A percentile compares a stretch with the other conserved stretches of the same genome.
Evolutionary conservation across 805 yeast genomes (phyloP).

Genomic region (Priceomyces carsonii): DNA sequence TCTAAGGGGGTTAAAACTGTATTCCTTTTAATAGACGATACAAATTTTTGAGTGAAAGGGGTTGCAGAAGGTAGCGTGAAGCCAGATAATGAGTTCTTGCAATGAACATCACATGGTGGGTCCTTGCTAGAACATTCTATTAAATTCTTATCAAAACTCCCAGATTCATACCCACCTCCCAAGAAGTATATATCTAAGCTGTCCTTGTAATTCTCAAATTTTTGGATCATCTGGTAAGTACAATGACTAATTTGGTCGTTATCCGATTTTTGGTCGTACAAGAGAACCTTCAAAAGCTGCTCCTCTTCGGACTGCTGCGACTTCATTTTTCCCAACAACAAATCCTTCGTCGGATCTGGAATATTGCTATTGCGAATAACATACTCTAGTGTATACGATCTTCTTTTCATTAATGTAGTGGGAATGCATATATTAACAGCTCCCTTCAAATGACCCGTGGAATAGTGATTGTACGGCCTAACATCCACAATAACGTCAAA

Average conservation of each 20-base stretch:
- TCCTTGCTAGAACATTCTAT: slow-evolving; percentile 10
- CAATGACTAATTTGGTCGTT: slow-evolving; percentile 20
- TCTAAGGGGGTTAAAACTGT: slow-evolving; percentile 3
- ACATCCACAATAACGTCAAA: slow-evolving; percentile 35
- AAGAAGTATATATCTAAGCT: slow-evolving; percentile 22
- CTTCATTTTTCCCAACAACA: slow-evolving; percentile 15
- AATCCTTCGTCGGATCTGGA: slow-evolving; percentile 18
- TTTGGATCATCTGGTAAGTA: slow-evolving; percentile 34
- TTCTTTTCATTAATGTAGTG: slow-evolving; percentile 43
- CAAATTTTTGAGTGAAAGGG: slow-evolving; percentile 34
- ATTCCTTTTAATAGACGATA: slow-evolving; percentile 36
- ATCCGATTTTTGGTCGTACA: slow-evolving; percentile 35
- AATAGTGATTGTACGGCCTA: slow-evolving; percentile 39
- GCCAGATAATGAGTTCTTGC: slow-evolving; percentile 33
- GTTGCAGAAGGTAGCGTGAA: slow-evolving; percentile 44
- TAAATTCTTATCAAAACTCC: slow-evolving; percentile 4
- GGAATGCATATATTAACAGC: slow-evolving; percentile 45
- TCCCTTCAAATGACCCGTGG: slow-evolving; percentile 25
- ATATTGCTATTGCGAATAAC: slow-evolving; percentile 33
- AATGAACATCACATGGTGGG: too few relatives aligned
- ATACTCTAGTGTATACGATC: slow-evolving; percentile 30
- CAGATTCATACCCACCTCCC: slow-evolving; percentile 26
- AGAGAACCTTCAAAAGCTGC: slow-evolving; percentile 20
- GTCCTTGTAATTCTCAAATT: slow-evolving; percentile 23
- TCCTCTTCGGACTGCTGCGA: slow-evolving; percentile 1